Base-by-base conservation (phyloP, 768 basidiomycete genomes). In the Termitomyces sp. region DNA sequence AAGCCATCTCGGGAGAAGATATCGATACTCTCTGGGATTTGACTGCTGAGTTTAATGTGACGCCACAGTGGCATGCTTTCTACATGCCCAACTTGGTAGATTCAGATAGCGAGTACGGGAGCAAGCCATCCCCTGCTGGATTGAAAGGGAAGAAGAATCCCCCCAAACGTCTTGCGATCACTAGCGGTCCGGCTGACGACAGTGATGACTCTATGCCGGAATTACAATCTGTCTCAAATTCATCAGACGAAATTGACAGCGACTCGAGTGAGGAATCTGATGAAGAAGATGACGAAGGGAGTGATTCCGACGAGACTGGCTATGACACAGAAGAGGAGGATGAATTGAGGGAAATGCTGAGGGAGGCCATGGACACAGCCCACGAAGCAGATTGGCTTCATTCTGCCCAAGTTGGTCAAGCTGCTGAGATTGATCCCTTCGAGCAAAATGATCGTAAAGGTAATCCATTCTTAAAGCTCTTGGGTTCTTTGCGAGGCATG, bases 391-490 rank as follows among this genome's bases (percentile, higher is more conserved):
- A 85, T 54, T 85, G 84, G 68, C 75, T 83, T 49, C 82, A 87
- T 64, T 74, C 75, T 31, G 75, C 71, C 16, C 60, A 69, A 54
- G 68, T 69, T 12, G 68, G 23, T 41, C 41, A 69, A 14, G 66
- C 68, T 16, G 73, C 75, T 7, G 56, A 57, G 32, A 73, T 79
- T 4, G 74, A 82, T 52, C 75, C 80, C 48, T 77, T 79, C 46
- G 67, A 75, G 40, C 49, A 38, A 40, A 68, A 84, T 23, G 78
- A 82, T 52, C 75, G 78, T 52, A 86, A 85, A 65, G 82, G 78
- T 19, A 94, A 93, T 65, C 88, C 90, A 0, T 92, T 94, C 68
- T 68, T 92, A 63, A 91, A 86, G 66, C 69, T 92, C 35, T 73
- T 94, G 60, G 85, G 86, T 35, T 86, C 87, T 14, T 68, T 93